These are phyloP conservation scores for Ustilago loliicola DNA, from an alignment of 1,284 basidiomycete genomes.

Conservation along the genomic window DNA sequence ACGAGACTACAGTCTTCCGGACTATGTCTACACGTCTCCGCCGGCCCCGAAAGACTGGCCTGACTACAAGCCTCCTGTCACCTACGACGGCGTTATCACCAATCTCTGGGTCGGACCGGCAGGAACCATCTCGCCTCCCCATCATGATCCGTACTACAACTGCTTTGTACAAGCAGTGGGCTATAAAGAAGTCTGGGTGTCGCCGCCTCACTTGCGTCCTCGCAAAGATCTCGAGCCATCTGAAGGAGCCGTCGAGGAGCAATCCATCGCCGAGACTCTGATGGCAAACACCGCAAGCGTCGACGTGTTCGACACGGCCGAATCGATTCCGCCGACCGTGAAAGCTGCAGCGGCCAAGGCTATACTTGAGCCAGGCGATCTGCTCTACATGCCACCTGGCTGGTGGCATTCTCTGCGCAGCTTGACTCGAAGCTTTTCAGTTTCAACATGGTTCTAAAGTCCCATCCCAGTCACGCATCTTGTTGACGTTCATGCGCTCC, in stretches of 20 bases:
- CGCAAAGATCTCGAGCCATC: background rate
- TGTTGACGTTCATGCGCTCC: background rate
- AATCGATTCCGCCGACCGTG: conserved; percentile 8
- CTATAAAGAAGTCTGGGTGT: conserved; percentile 90
- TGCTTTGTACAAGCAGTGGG: conserved; percentile 90
- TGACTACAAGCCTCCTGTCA: conserved; percentile 78
- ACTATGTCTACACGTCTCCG: conserved; percentile 85
- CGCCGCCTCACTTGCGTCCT: conserved; percentile 74
- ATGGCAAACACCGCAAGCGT: conserved; percentile 56
- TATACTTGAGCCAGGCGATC: conserved; percentile 53
- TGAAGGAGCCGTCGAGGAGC: background rate
- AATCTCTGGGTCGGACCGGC: conserved; percentile 91
- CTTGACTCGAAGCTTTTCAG: conserved; percentile 39
- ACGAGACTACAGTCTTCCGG: conserved; percentile 83
- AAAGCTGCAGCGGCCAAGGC: conserved; percentile 27
- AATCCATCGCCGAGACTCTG: conserved; percentile 26
- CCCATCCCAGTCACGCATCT: background rate
- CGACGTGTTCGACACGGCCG: conserved; percentile 38
- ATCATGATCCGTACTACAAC: conserved; percentile 96
- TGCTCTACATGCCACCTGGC: conserved; percentile 58
- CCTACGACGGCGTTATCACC: conserved; percentile 77
- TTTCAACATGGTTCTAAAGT: conserved; percentile 45
- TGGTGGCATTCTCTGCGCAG: conserved; percentile 63
- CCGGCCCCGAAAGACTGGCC: conserved; percentile 49
- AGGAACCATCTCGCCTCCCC: conserved; percentile 85